phyloP scores from a whole-genome alignment of 345 rosid species.

The Sonneratia caseolaris region DNA sequence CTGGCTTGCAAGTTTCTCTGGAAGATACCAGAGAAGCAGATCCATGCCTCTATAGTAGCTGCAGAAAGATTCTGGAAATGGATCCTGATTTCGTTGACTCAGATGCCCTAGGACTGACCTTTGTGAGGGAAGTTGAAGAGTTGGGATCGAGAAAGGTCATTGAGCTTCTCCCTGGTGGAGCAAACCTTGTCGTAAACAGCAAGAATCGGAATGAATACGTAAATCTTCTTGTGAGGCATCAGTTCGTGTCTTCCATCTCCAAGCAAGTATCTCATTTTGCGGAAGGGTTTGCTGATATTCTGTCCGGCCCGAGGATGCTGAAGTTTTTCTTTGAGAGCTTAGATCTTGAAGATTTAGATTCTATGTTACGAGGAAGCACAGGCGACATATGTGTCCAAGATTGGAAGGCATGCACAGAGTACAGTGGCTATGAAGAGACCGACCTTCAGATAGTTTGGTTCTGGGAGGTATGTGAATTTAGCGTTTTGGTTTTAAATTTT shows the following conservation, averaged over 20 bases:
- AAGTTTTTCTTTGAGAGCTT: conserved; percentile 46
- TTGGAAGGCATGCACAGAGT: conserved; percentile 81
- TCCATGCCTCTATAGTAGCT: conserved; percentile 60
- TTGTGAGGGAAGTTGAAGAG: conserved; percentile 72
- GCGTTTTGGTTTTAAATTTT: neutral
- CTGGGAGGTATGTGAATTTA: conserved; percentile 57
- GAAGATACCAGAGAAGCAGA: conserved; percentile 85
- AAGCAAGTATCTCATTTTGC: conserved; percentile 55
- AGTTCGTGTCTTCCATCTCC: conserved; percentile 55
- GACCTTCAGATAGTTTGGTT: conserved; percentile 81
- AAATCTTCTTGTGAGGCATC: conserved; percentile 46
- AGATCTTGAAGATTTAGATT: conserved; percentile 25
- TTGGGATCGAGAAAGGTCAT: conserved; percentile 44
- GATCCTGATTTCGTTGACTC: conserved; percentile 73
- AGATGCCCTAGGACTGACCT: conserved; percentile 70
- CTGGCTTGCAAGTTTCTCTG: conserved; percentile 42
- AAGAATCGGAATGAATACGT: conserved; percentile 65
- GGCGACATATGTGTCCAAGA: conserved; percentile 51
- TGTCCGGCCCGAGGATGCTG: conserved; percentile 19
- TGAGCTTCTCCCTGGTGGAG: conserved; percentile 40
- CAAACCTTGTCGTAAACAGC: conserved; percentile 56
- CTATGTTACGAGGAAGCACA: conserved; percentile 45
- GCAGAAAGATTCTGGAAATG: conserved; percentile 84
- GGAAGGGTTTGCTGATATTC: conserved; percentile 60
- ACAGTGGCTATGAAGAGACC: conserved; percentile 58